Evolutionary conservation across 169 alveolate genomes (phyloP).

Genomic region (Cryptosporidium parvum): DNA sequence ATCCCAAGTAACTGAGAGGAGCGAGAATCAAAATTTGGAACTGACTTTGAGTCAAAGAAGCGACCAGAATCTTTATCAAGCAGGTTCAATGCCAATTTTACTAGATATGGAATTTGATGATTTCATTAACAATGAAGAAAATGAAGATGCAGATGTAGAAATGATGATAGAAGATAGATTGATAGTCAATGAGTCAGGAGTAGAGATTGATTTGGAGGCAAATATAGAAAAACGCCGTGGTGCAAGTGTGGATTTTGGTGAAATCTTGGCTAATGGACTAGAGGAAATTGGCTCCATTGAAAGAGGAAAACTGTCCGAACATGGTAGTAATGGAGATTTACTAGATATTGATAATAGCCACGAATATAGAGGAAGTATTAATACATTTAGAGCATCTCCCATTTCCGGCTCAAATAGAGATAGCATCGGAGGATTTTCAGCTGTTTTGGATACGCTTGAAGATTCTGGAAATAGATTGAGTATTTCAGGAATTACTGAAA

Average conservation of each 20-base stretch:
- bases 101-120: conserved; percentile 74
- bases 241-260: conserved; percentile 18
- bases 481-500: conserved; percentile 16
- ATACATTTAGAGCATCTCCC: conserved; percentile 2
- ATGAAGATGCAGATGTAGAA: conserved; percentile 21
- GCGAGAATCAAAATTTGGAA: not conserved
- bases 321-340: not conserved
- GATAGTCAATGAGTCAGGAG: conserved; percentile 22
- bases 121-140: conserved; percentile 23
- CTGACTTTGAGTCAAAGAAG: not conserved
- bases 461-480: conserved; percentile 30
- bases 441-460: conserved; percentile 12
- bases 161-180: conserved; percentile 17
- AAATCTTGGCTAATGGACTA: conserved; percentile 43
- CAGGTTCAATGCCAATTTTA: not conserved
- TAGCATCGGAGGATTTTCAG: conserved; percentile 65
- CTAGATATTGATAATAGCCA: conserved; percentile 1
- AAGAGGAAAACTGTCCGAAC: not conserved
- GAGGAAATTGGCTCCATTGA: conserved; percentile 31
- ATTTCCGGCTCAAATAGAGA: conserved; percentile 12
- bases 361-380: conserved; percentile 16
- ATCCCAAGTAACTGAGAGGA: conserved; percentile 10
- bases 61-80: not conserved
- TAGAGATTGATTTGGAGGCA: conserved; percentile 22
- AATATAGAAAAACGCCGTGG: conserved; percentile 67